Base-by-base conservation (phyloP, 2,329 filamentous ascomycete genomes). In the Venturia effusa region DNA sequence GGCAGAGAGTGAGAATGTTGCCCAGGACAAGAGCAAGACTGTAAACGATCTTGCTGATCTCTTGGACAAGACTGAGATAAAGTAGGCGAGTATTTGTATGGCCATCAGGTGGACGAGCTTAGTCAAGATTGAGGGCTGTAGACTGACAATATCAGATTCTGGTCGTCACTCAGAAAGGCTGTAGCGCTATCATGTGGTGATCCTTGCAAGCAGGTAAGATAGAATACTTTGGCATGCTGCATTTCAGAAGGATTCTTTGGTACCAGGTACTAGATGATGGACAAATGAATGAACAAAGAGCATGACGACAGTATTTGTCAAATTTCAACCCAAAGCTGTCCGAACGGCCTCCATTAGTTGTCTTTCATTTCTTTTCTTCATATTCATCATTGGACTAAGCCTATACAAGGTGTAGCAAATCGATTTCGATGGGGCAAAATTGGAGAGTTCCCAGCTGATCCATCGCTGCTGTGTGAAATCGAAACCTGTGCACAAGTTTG, bases 11-110 rank as follows among this genome's bases (percentile, higher is more conserved):
- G 84, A 92, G 75, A 88, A 89, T 48, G 84, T 87, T n/a, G 81
- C 84, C 19, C 83, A 88, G 74, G 76, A 84, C 68, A 83, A 90
- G 75, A 86, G 92, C 72, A 84, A 86, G 74, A 88, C 89, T 39
- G 89, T 97, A 45, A 92, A 97, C 70, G 86, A 86, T 57, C 78
- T 97, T 71, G 88, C 91, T 19, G 84, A 88, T 73, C 81, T 85
- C 71, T 77, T 97, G 69, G 84, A 83, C 66, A 92, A 92, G 83
- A 89, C 90, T n/a, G 65, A 59, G 13, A 41, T 69, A 5, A 63
- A 63, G 51, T 63, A 55, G 24, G 32, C 32, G 43, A 24, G 43
- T 24, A 10, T 48, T 6, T 4, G 8, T 1, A 41, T 41, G 5
- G 40, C 6, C 40, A 41, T 41, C 40, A 41, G 19, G 6, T 6